Percentiles rank a stretch among this genome's conserved stretches.
These are phyloP conservation scores for Epichloe festucae DNA, from an alignment of 2,329 filamentous ascomycete species.

Conservation along the genomic window DNA sequence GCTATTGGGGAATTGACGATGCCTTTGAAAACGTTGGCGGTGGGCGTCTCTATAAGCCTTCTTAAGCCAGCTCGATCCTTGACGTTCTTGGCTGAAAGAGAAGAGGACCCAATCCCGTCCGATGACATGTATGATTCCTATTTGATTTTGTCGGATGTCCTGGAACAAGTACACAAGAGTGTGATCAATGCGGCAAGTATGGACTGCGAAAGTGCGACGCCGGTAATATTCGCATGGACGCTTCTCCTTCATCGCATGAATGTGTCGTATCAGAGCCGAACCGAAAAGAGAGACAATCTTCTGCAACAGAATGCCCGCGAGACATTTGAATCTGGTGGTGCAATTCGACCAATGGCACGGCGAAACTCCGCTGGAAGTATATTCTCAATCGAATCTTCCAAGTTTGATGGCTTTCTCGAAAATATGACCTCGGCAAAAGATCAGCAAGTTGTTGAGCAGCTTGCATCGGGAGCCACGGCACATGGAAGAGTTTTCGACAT, in stretches of 20 bases:
- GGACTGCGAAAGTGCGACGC: slow-evolving; percentile 50
- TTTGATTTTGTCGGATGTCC: slow-evolving; percentile 52
- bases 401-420: slow-evolving; percentile 45
- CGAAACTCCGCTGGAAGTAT: slow-evolving; percentile 50
- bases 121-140: slow-evolving; percentile 40
- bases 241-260: slow-evolving; percentile 60
- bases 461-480: slow-evolving; percentile 36
- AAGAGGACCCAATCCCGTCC: slow-evolving; percentile 22
- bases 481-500: slow-evolving; percentile 41
- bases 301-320: slow-evolving; percentile 47
- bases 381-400: slow-evolving; percentile 46
- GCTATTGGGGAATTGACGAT: slow-evolving; percentile 37
- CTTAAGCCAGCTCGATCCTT: slow-evolving; percentile 52
- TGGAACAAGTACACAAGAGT: slow-evolving; percentile 63
- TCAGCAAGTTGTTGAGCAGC: slow-evolving; percentile 34
- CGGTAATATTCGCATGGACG: slow-evolving; percentile 71
- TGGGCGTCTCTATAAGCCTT: slow-evolving; percentile 57
- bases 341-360: slow-evolving; percentile 28
- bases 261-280: slow-evolving; percentile 46
- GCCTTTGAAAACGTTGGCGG: slow-evolving; percentile 56
- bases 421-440: slow-evolving; percentile 37
- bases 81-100: slow-evolving; percentile 24
- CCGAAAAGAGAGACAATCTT: slow-evolving; percentile 45
- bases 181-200: slow-evolving; percentile 46
- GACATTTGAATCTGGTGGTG: slow-evolving; percentile 37